phyloP scores from a whole-genome alignment of 148 eudicot species.

The Rhododendron vialii region DNA sequence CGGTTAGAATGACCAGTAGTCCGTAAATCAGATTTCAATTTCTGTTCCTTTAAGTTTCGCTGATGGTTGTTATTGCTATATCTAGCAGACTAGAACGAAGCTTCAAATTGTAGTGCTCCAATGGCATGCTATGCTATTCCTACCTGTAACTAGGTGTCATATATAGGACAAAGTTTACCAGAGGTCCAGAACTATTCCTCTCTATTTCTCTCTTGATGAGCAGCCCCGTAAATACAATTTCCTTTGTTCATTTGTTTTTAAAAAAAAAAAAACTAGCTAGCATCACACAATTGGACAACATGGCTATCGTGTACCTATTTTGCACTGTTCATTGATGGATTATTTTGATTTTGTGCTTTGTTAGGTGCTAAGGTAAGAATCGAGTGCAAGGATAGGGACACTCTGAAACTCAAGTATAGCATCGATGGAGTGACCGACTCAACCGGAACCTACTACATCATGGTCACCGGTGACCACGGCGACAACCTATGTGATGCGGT shows the following conservation, averaged over 20 bases:
- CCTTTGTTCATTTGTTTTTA: background rate
- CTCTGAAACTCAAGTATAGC: constrained; percentile 16
- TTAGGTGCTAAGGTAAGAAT: constrained; percentile 59
- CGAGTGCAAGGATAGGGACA: constrained; percentile 41
- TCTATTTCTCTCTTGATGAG: background rate
- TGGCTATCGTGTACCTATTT: background rate
- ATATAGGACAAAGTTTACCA: background rate
- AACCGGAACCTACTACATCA: constrained; percentile 39
- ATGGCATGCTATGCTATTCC: background rate
- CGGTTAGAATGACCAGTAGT: background rate
- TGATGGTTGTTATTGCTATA: background rate
- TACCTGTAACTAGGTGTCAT: background rate
- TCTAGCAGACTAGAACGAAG: background rate
- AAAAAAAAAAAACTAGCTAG: background rate
- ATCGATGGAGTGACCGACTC: constrained; percentile 26
- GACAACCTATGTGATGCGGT: constrained; percentile 51
- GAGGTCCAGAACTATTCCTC: background rate
- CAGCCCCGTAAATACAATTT: background rate
- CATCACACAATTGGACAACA: background rate
- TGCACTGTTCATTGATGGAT: background rate
- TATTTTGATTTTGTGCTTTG: background rate
- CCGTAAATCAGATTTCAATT: background rate
- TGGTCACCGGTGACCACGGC: constrained; percentile 41
- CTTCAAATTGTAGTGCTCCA: background rate
- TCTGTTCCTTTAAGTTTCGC: background rate